phyloP scores from a whole-genome alignment of 305 asterid genomes.

The Fraxinus sp. region DNA sequence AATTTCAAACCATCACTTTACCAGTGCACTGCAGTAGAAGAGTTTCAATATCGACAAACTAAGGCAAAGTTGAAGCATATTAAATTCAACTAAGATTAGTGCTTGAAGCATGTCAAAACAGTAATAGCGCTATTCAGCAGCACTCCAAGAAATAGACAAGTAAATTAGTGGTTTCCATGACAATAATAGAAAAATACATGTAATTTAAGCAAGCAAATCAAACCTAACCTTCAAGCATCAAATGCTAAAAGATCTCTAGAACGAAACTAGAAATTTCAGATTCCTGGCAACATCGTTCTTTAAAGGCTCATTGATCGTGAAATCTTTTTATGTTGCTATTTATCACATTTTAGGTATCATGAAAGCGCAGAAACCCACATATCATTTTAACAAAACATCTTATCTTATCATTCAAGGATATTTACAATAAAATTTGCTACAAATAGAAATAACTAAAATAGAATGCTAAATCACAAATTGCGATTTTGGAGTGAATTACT shows the following conservation, averaged over 20 bases:
- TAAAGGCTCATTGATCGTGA: neutral
- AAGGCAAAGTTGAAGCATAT: neutral
- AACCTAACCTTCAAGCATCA: neutral
- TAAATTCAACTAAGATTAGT: neutral
- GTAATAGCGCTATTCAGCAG: neutral
- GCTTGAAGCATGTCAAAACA: neutral
- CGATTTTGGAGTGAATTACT: neutral
- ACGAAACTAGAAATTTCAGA: neutral
- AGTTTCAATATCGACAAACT: neutral
- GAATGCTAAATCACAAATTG: neutral
- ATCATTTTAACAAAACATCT: neutral
- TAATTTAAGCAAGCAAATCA: neutral
- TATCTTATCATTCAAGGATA: neutral
- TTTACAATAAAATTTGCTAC: neutral
- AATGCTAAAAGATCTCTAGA: neutral
- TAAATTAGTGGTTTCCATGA: neutral
- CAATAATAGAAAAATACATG: neutral
- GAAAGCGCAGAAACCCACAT: neutral
- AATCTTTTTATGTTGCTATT: neutral
- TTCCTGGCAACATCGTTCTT: neutral
- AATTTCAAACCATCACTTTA: neutral
- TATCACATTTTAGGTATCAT: neutral
- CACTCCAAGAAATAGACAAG: neutral
- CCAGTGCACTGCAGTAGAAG: neutral
- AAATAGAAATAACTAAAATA: neutral